These are phyloP conservation scores for Hamamelis virginiana DNA, from an alignment of 164 flowering plant genomes.

Conservation along the genomic window DNA sequence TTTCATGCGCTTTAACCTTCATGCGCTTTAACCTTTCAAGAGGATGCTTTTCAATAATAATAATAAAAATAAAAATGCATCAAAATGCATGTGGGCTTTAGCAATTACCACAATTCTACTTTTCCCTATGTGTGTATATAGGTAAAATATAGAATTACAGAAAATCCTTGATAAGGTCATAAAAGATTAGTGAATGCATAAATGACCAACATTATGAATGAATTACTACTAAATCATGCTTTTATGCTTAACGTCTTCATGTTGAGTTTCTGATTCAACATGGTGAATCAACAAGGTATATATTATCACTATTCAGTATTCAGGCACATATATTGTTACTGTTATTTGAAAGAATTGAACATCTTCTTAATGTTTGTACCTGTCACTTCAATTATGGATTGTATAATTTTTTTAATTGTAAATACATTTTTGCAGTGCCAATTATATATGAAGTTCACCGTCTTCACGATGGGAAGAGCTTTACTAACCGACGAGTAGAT, in stretches of 20 bases:
- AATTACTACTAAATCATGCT: neutral
- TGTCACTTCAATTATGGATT: neutral
- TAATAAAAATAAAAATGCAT: neutral
- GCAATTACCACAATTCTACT: neutral
- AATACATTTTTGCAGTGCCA: constrained; percentile 59
- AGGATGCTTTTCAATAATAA: too few relatives aligned
- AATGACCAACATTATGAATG: neutral
- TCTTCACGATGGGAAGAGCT: constrained; percentile 84
- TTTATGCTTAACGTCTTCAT: neutral
- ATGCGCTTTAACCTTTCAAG: too few relatives aligned
- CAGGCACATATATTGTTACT: neutral
- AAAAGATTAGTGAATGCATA: neutral
- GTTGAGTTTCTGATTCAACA: neutral
- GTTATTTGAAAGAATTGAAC: neutral
- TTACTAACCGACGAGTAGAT: constrained; percentile 89
- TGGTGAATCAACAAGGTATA: neutral
- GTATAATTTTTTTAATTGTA: too few relatives aligned
- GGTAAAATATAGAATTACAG: too few relatives aligned
- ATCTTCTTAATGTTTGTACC: neutral
- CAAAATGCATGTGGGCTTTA: neutral
- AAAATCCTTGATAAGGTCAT: neutral
- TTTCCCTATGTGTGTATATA: too few relatives aligned
- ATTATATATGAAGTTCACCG: constrained; percentile 83
- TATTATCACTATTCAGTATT: neutral
- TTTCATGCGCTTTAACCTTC: too few relatives aligned